These are phyloP conservation scores for Chrysosporium keratinophilum DNA, from an alignment of 2,329 filamentous ascomycete genomes.

Conservation along the genomic window DNA sequence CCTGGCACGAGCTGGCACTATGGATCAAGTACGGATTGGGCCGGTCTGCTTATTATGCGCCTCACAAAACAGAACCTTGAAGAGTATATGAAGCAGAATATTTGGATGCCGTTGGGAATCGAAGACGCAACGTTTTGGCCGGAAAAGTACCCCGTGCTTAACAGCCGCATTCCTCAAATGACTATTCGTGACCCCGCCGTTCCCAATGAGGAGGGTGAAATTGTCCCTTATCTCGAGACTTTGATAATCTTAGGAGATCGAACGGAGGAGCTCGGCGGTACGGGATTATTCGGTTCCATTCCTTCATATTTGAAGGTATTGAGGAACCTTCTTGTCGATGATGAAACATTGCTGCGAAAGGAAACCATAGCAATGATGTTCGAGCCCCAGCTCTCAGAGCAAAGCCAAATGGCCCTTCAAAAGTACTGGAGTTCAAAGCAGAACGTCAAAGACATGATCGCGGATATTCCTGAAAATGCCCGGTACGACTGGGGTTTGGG, in stretches of 20 bases:
- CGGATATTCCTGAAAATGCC: neutral
- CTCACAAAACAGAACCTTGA: slow-evolving; percentile 1
- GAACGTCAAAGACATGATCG: neutral
- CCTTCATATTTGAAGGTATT: slow-evolving; percentile 4
- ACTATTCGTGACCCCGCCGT: neutral
- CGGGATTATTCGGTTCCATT: neutral
- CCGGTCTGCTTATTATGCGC: slow-evolving; percentile 26
- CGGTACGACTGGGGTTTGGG: slow-evolving; percentile 1
- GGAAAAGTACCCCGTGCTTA: neutral
- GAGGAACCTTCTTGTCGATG: neutral
- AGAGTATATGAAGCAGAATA: slow-evolving; percentile 9
- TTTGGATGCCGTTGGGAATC: slow-evolving; percentile 6
- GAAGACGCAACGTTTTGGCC: slow-evolving; percentile 4
- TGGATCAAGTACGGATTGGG: slow-evolving; percentile 43
- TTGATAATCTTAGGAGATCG: neutral
- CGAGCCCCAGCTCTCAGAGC: slow-evolving; percentile 6
- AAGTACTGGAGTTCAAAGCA: neutral
- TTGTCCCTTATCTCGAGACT: neutral
- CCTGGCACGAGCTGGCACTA: slow-evolving; percentile 45
- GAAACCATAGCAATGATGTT: slow-evolving; percentile 2
- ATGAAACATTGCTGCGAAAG: neutral
- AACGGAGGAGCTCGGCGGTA: slow-evolving; percentile 1
- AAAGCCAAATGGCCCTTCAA: neutral
- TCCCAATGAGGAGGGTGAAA: neutral
- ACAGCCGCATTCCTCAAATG: neutral